Conservation (phyloP, 1,284 basidiomycete species). For the Phlebopus sp. region DNA sequence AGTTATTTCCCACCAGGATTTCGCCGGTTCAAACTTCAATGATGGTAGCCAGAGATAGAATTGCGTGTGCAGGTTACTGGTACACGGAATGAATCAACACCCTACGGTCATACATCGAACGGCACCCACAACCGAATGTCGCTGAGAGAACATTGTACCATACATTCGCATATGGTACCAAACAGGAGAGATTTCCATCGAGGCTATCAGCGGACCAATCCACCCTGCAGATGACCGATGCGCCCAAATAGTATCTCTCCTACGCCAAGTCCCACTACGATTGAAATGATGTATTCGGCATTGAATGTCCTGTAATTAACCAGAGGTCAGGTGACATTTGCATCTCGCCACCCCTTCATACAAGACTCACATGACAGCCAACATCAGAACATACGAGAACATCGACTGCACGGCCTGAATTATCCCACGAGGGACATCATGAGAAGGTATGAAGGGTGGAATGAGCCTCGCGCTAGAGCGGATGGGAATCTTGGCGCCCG, state of each 20-base stretch:
- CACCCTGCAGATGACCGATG: conserved; percentile 29
- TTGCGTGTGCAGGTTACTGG: no score
- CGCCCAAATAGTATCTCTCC: conserved; percentile 70
- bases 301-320: conserved; percentile 68
- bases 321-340: conserved; percentile 7
- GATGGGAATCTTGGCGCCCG: neutral
- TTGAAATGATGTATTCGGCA: conserved; percentile 63
- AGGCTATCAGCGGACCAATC: neutral
- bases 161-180: neutral
- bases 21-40: neutral
- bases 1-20: neutral
- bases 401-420: conserved; percentile 56
- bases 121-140: no score
- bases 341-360: neutral
- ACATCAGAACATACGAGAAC: conserved; percentile 61
- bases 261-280: conserved; percentile 58
- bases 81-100: no score
- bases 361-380: conserved; percentile 64
- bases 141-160: neutral
- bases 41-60: no score
- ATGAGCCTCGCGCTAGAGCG: conserved; percentile 32
- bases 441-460: conserved; percentile 55
- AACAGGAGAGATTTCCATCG: neutral
- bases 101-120: no score
- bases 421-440: conserved; percentile 62